Conservation (phyloP, 495 filamentous ascomycete genomes). For the Tuber calosporum region DNA sequence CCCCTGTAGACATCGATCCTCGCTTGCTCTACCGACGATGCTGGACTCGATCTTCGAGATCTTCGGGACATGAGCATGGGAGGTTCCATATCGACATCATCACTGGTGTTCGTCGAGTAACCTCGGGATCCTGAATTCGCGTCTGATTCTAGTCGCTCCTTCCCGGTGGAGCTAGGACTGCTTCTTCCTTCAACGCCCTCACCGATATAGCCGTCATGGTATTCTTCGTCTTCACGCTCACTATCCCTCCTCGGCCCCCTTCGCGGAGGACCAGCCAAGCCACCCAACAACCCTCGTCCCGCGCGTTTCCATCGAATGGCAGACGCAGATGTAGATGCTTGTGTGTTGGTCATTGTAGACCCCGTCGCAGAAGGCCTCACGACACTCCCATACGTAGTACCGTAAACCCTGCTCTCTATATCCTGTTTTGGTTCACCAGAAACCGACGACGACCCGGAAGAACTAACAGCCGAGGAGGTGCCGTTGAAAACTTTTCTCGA, state of each 20-base stretch:
- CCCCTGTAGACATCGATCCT: conserved; percentile 20
- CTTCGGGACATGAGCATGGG: conserved; percentile 26
- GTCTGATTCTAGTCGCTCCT: conserved; percentile 22
- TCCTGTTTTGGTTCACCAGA: conserved; percentile 29
- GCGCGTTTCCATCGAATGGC: conserved; percentile 40
- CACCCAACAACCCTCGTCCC: conserved; percentile 34
- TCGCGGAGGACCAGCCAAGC: conserved; percentile 37
- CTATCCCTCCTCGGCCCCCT: conserved; percentile 38
- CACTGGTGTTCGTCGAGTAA: conserved; percentile 6
- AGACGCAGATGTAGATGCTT: conserved; percentile 34
- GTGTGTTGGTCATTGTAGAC: conserved; percentile 27
- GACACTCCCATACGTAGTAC: conserved; percentile 26
- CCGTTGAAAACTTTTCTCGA: conserved; percentile 26
- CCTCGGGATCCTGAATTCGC: conserved; percentile 28
- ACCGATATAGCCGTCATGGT: conserved; percentile 28
- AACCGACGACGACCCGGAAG: conserved; percentile 27
- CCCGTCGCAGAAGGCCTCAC: conserved; percentile 22
- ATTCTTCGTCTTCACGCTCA: conserved; percentile 28
- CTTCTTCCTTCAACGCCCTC: conserved; percentile 25
- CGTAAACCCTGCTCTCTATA: conserved; percentile 14
- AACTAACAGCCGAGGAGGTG: conserved; percentile 12
- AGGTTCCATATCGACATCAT: conserved; percentile 24
- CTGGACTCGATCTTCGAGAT: conserved; percentile 35
- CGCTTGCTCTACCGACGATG: conserved; percentile 22
- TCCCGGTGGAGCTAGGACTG: conserved; percentile 14